These are phyloP conservation scores for Microdochium bolleyi DNA, from an alignment of 2,329 filamentous ascomycete genomes.

Conservation along the genomic window DNA sequence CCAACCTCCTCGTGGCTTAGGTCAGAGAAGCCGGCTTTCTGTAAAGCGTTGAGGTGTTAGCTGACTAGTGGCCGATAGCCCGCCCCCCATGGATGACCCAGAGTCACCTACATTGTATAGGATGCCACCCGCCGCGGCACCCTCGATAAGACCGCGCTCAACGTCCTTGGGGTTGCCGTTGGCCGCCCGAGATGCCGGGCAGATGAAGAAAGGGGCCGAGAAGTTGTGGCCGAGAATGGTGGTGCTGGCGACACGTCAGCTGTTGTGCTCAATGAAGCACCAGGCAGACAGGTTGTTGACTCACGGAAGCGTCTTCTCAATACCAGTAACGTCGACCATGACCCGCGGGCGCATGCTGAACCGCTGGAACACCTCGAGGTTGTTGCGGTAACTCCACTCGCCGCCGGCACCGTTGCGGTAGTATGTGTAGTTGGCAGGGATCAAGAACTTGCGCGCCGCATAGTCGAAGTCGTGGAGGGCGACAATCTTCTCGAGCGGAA, in stretches of 20 bases:
- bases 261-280: neutral
- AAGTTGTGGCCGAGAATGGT: slow-evolving; percentile 45
- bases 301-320: slow-evolving; percentile 28
- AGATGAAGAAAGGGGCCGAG: slow-evolving; percentile 47
- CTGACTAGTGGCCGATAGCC: neutral
- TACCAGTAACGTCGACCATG: slow-evolving; percentile 39
- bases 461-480: slow-evolving; percentile 47
- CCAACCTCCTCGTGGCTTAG: slow-evolving; percentile 27
- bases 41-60: neutral
- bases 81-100: neutral
- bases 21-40: slow-evolving; percentile 24
- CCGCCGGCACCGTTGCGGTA: slow-evolving; percentile 48
- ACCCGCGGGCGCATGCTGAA: slow-evolving; percentile 39
- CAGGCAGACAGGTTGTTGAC: neutral
- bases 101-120: slow-evolving; percentile 33
- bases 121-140: slow-evolving; percentile 36
- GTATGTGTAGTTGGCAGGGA: slow-evolving; percentile 41
- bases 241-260: slow-evolving; percentile 23
- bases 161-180: slow-evolving; percentile 32
- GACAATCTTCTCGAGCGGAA: slow-evolving; percentile 33
- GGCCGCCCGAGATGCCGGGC: slow-evolving; percentile 35
- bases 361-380: slow-evolving; percentile 43
- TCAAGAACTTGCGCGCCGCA: slow-evolving; percentile 39
- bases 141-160: slow-evolving; percentile 41
- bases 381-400: slow-evolving; percentile 49